Evolutionary conservation across 2,329 filamentous ascomycete genomes (phyloP).

Genomic region (Sporothrix phasma): DNA sequence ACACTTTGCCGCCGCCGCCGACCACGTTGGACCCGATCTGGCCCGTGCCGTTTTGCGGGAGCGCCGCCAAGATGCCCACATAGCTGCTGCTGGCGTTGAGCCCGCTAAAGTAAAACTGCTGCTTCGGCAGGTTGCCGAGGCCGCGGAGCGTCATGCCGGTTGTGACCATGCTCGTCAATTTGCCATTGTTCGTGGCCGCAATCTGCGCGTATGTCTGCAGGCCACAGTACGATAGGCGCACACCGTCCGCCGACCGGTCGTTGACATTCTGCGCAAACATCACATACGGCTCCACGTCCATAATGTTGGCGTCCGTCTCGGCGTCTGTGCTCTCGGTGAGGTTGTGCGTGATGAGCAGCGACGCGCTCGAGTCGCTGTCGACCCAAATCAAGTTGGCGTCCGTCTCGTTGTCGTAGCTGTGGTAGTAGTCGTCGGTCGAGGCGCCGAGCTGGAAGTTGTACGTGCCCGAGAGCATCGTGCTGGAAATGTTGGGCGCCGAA

Average conservation of each 20-base stretch:
- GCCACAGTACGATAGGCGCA: slow-evolving; percentile 76
- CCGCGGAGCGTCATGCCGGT: slow-evolving; percentile 62
- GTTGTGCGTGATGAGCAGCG: slow-evolving; percentile 69
- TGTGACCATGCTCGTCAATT: slow-evolving; percentile 36
- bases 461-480: slow-evolving; percentile 46
- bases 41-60: slow-evolving; percentile 51
- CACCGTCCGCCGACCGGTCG: slow-evolving; percentile 51
- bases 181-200: slow-evolving; percentile 44
- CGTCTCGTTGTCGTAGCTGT: slow-evolving; percentile 47
- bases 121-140: slow-evolving; percentile 58
- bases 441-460: slow-evolving; percentile 78
- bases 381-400: slow-evolving; percentile 61
- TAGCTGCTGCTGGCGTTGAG: slow-evolving; percentile 66
- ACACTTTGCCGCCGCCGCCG: slow-evolving; percentile 69
- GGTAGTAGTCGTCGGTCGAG: slow-evolving; percentile 70
- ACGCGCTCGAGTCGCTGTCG: slow-evolving; percentile 72
- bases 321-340: slow-evolving; percentile 47
- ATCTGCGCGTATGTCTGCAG: slow-evolving; percentile 57
- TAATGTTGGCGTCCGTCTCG: slow-evolving; percentile 41
- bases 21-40: slow-evolving; percentile 36
- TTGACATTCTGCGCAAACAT: slow-evolving; percentile 63
- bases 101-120: slow-evolving; percentile 76
- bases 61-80: slow-evolving; percentile 59
- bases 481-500: slow-evolving; percentile 54
- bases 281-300: slow-evolving; percentile 55